These are phyloP conservation scores for Aspergillus baeticus DNA, from an alignment of 495 filamentous ascomycete species.

Conservation along the genomic window DNA sequence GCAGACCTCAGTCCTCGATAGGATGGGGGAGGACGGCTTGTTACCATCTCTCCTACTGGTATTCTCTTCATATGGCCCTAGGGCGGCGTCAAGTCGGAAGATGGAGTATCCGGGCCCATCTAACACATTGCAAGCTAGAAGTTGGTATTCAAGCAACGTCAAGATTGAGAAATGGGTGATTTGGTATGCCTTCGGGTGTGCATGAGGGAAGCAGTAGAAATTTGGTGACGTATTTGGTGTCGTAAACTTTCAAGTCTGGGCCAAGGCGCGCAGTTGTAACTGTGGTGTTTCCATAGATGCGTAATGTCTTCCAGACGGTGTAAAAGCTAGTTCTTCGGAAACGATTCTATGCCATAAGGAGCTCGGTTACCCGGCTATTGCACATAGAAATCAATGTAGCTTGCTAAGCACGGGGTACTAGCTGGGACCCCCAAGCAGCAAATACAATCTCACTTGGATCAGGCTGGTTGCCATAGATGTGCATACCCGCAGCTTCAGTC, in stretches of 20 bases:
- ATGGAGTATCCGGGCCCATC: background rate
- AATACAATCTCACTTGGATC: background rate
- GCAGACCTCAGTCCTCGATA: too few relatives aligned
- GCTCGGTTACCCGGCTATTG: background rate
- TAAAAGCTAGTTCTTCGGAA: background rate
- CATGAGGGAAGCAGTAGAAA: background rate
- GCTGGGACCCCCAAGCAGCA: background rate
- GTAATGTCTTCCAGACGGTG: background rate
- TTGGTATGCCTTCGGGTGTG: background rate
- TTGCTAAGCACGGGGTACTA: background rate
- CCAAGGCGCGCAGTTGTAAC: background rate
- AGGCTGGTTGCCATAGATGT: background rate
- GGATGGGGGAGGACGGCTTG: too few relatives aligned
- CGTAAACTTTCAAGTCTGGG: background rate
- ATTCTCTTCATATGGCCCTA: background rate
- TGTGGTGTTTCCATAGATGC: background rate
- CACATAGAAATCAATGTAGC: background rate
- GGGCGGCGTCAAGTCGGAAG: background rate
- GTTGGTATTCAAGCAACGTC: background rate
- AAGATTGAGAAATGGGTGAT: background rate
- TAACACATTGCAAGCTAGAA: background rate
- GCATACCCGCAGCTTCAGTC: constrained; percentile 56
- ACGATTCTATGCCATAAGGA: background rate
- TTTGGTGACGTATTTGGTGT: background rate
- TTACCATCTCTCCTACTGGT: too few relatives aligned